These are phyloP conservation scores for Mycena leptocephala DNA, from an alignment of 768 basidiomycete species.

Conservation along the genomic window DNA sequence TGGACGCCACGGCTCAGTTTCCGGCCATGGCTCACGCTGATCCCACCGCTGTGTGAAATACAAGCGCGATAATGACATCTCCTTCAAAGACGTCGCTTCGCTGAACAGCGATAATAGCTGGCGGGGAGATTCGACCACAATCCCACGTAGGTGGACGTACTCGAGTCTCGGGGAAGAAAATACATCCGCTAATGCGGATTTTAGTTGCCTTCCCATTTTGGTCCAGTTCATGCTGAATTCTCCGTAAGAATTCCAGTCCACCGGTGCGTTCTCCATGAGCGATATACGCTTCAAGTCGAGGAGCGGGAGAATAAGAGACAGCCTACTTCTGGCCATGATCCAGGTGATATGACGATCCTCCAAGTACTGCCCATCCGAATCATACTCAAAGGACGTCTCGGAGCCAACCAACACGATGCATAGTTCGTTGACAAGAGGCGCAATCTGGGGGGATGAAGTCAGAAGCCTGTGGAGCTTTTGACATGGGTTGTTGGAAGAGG, in stretches of 20 bases:
- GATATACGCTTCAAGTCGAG: slow-evolving; percentile 6
- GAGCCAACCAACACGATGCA: slow-evolving; percentile 13
- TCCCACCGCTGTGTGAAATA: background rate
- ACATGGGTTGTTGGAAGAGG: background rate
- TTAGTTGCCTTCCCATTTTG: background rate
- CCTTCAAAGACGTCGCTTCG: background rate
- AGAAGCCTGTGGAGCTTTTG: background rate
- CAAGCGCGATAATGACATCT: slow-evolving; percentile 6
- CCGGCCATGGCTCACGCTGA: background rate
- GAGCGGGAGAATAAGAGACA: slow-evolving; percentile 7
- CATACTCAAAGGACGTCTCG: background rate
- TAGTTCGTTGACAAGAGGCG: background rate
- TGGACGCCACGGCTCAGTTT: background rate
- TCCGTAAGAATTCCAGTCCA: background rate
- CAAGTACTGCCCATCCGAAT: background rate
- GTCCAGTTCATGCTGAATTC: slow-evolving; percentile 17
- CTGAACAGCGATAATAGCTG: no score
- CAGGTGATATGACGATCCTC: background rate
- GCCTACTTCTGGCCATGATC: background rate
- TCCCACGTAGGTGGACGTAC: no score
- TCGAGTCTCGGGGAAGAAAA: no score
- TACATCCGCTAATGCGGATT: background rate
- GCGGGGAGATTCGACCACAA: no score
- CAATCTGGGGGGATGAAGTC: background rate
- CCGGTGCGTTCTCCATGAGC: background rate